Evolutionary conservation across 2,329 filamentous ascomycete species (phyloP).

Genomic region (Aspergillus hiratsukae): DNA sequence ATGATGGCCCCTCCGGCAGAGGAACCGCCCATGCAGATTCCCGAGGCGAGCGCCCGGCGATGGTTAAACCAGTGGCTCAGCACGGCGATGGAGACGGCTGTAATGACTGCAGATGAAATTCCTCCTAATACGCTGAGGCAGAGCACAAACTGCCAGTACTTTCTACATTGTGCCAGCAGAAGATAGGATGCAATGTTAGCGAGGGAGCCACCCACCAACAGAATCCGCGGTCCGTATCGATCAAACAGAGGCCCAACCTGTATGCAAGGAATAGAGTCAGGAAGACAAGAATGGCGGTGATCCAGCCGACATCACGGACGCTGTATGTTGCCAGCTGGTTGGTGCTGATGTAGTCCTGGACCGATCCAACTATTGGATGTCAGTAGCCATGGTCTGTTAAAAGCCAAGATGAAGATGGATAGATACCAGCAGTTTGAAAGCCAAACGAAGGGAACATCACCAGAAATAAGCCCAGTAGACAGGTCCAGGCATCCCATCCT

Average conservation of each 20-base stretch:
- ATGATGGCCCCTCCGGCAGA: constrained; percentile 36
- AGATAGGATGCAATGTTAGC: constrained; percentile 41
- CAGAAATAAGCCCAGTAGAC: constrained; percentile 31
- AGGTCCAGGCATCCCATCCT: constrained; percentile 31
- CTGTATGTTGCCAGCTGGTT: constrained; percentile 44
- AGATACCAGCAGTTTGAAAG: constrained; percentile 40
- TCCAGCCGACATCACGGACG: constrained; percentile 48
- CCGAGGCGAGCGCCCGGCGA: constrained; percentile 34
- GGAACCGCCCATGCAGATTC: constrained; percentile 38
- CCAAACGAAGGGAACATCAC: constrained; percentile 41
- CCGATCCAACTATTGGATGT: constrained; percentile 37
- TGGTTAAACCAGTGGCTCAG: constrained; percentile 40
- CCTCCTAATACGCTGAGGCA: constrained; percentile 35
- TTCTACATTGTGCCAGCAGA: constrained; percentile 43
- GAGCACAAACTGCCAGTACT: constrained; percentile 49
- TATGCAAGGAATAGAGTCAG: constrained; percentile 43
- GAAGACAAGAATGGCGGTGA: constrained; percentile 45
- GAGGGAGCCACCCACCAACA: constrained; percentile 36
- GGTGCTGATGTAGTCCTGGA: constrained; percentile 45
- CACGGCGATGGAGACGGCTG: constrained; percentile 35
- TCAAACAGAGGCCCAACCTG: constrained; percentile 50
- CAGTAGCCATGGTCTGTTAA: background rate
- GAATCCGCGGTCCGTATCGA: constrained; percentile 41
- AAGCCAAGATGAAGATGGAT: background rate
- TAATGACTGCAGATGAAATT: constrained; percentile 30